These are phyloP conservation scores for Rutidosis leptorrhynchoides DNA, from an alignment of 129 eudicot species.

Conservation along the genomic window DNA sequence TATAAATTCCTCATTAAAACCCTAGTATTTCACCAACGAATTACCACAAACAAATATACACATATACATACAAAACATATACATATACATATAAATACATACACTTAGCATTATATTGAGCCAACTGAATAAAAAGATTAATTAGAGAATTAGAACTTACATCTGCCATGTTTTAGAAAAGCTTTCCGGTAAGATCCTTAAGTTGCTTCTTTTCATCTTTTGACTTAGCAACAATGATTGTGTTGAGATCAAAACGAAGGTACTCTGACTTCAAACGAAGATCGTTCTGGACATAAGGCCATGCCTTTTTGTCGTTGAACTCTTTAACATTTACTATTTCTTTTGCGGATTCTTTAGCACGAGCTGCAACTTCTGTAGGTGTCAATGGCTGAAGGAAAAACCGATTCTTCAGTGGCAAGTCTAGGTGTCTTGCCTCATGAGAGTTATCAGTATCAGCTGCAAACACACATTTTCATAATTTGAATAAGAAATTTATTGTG, in stretches of 20 bases:
- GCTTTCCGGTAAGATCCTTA: conserved; percentile 74
- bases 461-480: conserved; percentile 6
- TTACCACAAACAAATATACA: no score
- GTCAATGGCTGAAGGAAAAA: conserved; percentile 76
- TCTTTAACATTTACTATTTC: conserved; percentile 71
- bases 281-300: conserved; percentile 95
- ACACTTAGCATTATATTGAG: not conserved
- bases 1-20: no score
- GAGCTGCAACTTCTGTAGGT: conserved; percentile 67
- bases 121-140: not conserved
- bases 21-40: no score
- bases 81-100: no score
- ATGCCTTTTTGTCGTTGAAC: conserved; percentile 80
- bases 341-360: conserved; percentile 92
- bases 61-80: no score
- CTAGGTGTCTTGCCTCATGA: conserved; percentile 76
- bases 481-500: not conserved
- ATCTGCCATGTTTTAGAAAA: conserved; percentile 52
- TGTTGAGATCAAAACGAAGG: conserved; percentile 92
- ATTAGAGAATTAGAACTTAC: conserved; percentile 40
- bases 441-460: conserved; percentile 96
- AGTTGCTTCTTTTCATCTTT: conserved; percentile 72
- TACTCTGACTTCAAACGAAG: conserved; percentile 71
- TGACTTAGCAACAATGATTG: conserved; percentile 72
- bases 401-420: conserved; percentile 57